Base-by-base conservation (phyloP, 345 rosid genomes). In the Microcos paniculata region DNA sequence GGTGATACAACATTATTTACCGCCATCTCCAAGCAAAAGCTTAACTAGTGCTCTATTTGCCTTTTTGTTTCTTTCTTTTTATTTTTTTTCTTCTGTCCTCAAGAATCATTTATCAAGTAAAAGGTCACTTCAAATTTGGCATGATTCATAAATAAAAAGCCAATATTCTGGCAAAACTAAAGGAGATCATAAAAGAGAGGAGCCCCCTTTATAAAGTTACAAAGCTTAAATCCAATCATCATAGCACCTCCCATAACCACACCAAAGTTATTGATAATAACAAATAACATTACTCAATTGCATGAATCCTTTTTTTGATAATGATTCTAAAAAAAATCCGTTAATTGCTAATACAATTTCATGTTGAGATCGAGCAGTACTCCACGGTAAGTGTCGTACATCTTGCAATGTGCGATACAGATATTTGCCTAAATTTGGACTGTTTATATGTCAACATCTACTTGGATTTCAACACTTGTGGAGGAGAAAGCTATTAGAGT, bases 361-460 rank as follows among this genome's bases (percentile, higher is more conserved):
- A 19, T 49, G 55, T 28, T 76, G 45, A 74, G 73, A 64, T 53
- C 28, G 67, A 65, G 72, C 81, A 28, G 38, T 6, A 26, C 13
- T 28, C 40, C 24, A n/a, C n/a, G n/a, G n/a, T n/a, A 26, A 46
- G 63, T 30, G 62, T 46, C 71, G 30, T 67, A 65, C 69, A 49
- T 57, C 61, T 72, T 28, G 33, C 73, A 13, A 46, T 18, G 72
- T 18, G 72, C 46, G 46, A 62, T 48, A 62, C 62, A 21, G 1
- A 51, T 16, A 21, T 61, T 66, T 71, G 55, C 52, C 59, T 4
- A 19, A 23, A 55, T 56, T 56, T 71, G 71, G 61, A 67, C 73
- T 61, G 23, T 74, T 77, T 43, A 14, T 56, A 13, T 72, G 74
- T 78, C 83, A 68, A 77, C 43, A 75, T 72, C 80, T 46, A 69